phyloP scores from a whole-genome alignment of 106 monocot genomes.

The Platanthera guangdongensis region DNA sequence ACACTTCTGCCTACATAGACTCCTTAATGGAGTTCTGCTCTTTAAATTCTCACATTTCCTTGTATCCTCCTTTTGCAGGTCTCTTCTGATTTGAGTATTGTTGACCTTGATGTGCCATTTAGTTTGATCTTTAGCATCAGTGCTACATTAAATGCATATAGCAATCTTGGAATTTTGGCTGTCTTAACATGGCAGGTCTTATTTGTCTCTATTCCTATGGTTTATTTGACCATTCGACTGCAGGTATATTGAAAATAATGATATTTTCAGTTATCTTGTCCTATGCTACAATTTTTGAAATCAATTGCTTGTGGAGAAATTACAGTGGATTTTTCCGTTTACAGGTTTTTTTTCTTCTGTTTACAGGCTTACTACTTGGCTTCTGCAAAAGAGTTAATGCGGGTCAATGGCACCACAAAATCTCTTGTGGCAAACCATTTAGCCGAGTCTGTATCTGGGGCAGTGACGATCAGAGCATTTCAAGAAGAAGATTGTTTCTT shows the following conservation, averaged over 20 bases:
- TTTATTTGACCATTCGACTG: constrained; percentile 50
- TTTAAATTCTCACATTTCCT: background rate
- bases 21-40: background rate
- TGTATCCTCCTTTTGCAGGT: constrained; percentile 39
- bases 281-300: background rate
- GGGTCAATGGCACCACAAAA: constrained; percentile 92
- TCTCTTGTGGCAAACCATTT: constrained; percentile 86
- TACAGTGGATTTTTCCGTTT: background rate
- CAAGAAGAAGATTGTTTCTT: constrained; percentile 60
- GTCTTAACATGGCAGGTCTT: constrained; percentile 84
- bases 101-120: constrained; percentile 92
- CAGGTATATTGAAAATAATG: constrained; percentile 46
- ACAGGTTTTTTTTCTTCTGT: constrained; percentile 27
- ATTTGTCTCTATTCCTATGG: constrained; percentile 64
- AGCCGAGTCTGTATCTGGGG: constrained; percentile 79
- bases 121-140: constrained; percentile 47
- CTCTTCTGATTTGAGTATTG: constrained; percentile 83
- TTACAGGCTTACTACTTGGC: constrained; percentile 76
- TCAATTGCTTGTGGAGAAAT: background rate
- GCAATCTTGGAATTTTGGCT: constrained; percentile 78
- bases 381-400: constrained; percentile 91
- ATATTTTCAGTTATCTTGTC: too few relatives aligned
- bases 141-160: constrained; percentile 59
- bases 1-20: background rate
- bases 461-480: constrained; percentile 76